Evolutionary conservation across 306 rosid genomes (phyloP).

Genomic region (Elaeagnus macrophylla): DNA sequence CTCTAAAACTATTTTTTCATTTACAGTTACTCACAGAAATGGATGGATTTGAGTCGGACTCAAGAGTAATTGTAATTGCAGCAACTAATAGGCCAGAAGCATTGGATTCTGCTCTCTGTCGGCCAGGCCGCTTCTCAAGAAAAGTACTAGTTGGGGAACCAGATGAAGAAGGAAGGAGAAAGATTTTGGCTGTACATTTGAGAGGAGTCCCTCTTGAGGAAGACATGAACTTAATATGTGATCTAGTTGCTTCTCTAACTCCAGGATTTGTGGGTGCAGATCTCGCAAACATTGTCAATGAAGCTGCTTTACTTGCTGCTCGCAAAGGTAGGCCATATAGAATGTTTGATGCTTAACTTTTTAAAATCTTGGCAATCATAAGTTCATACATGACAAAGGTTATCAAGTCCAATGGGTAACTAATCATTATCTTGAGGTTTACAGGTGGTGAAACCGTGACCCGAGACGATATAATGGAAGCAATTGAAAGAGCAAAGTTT

Average conservation of each 20-base stretch:
- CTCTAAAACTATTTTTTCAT: conserved; percentile 10
- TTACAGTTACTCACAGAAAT: conserved; percentile 88
- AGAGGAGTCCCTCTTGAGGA: conserved; percentile 87
- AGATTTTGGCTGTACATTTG: conserved; percentile 84
- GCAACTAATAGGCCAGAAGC: conserved; percentile 95
- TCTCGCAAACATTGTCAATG: conserved; percentile 84
- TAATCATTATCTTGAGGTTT: no score
- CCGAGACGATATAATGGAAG: no score
- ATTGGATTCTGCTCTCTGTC: conserved; percentile 87
- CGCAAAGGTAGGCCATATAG: conserved; percentile 59
- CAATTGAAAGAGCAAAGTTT: no score
- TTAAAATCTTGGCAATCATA: no score
- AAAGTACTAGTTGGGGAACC: conserved; percentile 90
- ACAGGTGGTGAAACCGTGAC: no score
- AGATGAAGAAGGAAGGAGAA: conserved; percentile 88
- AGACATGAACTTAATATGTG: conserved; percentile 50
- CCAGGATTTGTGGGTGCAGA: conserved; percentile 91
- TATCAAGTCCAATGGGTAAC: no score
- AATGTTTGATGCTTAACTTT: neutral
- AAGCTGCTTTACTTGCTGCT: conserved; percentile 90
- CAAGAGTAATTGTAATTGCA: conserved; percentile 79
- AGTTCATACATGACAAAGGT: no score
- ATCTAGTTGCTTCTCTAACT: conserved; percentile 75
- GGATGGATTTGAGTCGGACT: conserved; percentile 96
- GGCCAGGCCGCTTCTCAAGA: conserved; percentile 98